A percentile compares a stretch with the other conserved stretches of the same genome.
phyloP scores from a whole-genome alignment of 2,329 filamentous ascomycete species.

The Rhexocercosporidium sp. region DNA sequence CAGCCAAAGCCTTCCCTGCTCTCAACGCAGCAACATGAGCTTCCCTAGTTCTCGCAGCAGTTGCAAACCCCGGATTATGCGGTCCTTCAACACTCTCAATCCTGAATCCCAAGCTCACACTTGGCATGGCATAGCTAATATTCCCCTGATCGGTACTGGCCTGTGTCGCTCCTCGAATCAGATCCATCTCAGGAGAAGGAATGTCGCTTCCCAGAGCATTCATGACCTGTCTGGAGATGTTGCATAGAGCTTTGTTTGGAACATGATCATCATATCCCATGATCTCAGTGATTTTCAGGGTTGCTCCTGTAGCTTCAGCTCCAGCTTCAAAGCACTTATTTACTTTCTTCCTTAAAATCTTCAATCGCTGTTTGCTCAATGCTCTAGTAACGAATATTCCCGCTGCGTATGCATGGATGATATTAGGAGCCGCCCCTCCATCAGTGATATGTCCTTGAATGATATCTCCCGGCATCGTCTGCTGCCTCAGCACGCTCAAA shows the following conservation, averaged over 20 bases:
- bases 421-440: slow-evolving; percentile 47
- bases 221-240: slow-evolving; percentile 52
- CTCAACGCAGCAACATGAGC: slow-evolving; percentile 34
- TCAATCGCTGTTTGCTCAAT: slow-evolving; percentile 48
- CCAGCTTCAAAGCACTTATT: slow-evolving; percentile 53
- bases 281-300: slow-evolving; percentile 48
- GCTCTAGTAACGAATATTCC: slow-evolving; percentile 51
- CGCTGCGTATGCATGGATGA: slow-evolving; percentile 42
- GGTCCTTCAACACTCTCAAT: slow-evolving; percentile 55
- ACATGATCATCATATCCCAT: slow-evolving; percentile 59
- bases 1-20: slow-evolving; percentile 43
- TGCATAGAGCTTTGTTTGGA: slow-evolving; percentile 55
- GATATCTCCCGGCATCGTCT: slow-evolving; percentile 34
- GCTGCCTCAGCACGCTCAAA: slow-evolving; percentile 42
- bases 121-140: slow-evolving; percentile 62
- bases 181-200: slow-evolving; percentile 47
- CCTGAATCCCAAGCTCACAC: slow-evolving; percentile 56
- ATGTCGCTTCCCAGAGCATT: slow-evolving; percentile 48
- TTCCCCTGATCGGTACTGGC: slow-evolving; percentile 66
- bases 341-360: slow-evolving; percentile 49
- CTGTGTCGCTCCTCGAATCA: slow-evolving; percentile 49
- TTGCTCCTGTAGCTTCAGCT: slow-evolving; percentile 56
- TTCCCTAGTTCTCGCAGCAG: slow-evolving; percentile 39
- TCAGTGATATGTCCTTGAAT: slow-evolving; percentile 49
- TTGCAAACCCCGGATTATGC: slow-evolving; percentile 54